Conservation (phyloP, 129 eudicot species). For the Lactuca sativa region DNA sequence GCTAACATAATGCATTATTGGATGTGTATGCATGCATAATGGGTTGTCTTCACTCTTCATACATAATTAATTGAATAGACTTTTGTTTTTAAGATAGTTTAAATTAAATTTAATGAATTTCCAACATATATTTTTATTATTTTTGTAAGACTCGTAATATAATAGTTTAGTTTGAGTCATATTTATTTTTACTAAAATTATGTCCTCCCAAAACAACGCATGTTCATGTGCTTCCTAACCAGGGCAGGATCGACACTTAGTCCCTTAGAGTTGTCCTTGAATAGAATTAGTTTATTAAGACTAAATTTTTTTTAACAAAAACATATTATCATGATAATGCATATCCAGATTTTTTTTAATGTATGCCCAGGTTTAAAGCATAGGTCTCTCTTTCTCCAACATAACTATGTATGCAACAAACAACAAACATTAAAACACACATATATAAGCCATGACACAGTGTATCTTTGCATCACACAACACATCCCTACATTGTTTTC, state of each 20-base stretch:
- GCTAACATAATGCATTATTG: constrained; percentile 38
- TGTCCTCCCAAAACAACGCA: no score
- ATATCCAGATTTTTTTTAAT: no score
- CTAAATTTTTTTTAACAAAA: no score
- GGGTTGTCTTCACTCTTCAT: constrained; percentile 30
- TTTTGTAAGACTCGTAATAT: no score
- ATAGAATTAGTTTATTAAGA: no score
- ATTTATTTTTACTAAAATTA: no score
- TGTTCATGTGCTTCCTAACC: no score
- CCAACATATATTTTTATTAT: background rate
- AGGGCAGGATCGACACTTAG: no score
- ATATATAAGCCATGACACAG: background rate
- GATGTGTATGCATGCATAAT: constrained; percentile 29
- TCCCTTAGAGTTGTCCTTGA: no score
- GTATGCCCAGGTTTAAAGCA: no score
- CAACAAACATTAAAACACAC: background rate
- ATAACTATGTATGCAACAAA: background rate
- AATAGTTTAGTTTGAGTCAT: no score
- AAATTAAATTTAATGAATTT: background rate
- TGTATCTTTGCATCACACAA: background rate
- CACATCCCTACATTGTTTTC: background rate
- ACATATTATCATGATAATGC: no score
- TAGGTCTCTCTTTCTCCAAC: background rate
- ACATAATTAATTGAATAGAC: constrained; percentile 17
- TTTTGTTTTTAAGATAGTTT: background rate